These are phyloP conservation scores for Xylariaceae sp. DNA, from an alignment of 2,329 filamentous ascomycete species.

Conservation along the genomic window DNA sequence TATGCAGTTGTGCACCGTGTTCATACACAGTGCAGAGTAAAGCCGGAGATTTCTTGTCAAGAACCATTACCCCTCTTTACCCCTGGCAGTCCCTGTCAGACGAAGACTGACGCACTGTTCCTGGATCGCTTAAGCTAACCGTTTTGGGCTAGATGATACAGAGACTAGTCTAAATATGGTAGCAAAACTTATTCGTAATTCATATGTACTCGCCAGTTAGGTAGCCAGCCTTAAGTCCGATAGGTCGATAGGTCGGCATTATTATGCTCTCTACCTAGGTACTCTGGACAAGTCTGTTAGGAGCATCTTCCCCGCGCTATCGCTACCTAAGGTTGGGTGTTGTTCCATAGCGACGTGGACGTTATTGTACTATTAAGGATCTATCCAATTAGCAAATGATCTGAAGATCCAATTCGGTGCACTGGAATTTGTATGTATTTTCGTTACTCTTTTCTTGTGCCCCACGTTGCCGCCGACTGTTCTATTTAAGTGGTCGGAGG, in stretches of 20 bases:
- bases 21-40: constrained; percentile 3
- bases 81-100: constrained; percentile 24
- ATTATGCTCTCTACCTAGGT: neutral
- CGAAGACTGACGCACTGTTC: constrained; percentile 13
- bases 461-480: neutral
- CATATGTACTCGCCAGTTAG: neutral
- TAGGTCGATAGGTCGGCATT: no score
- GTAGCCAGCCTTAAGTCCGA: no score
- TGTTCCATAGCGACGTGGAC: no score
- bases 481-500: neutral
- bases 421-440: neutral
- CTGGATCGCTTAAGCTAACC: constrained; percentile 22
- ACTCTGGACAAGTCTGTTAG: neutral
- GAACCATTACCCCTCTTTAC: constrained; percentile 13
- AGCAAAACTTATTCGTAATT: neutral
- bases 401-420: neutral
- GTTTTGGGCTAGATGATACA: neutral
- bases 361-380: no score
- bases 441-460: neutral
- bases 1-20: neutral
- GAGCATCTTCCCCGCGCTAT: neutral
- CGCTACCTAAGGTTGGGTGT: no score
- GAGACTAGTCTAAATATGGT: constrained; percentile 2
- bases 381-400: neutral
- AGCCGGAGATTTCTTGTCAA: constrained; percentile 17